phyloP scores from a whole-genome alignment of 1,284 basidiomycete genomes.

The Lentinus polychrous region DNA sequence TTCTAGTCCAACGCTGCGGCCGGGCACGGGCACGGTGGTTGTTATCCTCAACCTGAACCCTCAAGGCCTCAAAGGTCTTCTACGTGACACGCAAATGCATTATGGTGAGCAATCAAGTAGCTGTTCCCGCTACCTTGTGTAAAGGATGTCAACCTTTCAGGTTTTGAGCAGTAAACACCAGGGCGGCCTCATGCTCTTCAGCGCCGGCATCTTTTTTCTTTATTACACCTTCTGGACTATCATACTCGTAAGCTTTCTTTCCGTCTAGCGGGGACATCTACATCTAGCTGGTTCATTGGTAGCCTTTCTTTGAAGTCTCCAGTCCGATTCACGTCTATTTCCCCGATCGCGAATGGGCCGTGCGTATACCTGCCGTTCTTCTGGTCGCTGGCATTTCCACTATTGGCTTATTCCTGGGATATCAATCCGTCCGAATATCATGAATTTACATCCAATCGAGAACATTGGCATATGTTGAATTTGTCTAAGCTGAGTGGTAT shows the following conservation, averaged over 20 bases:
- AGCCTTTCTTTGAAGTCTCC: slow-evolving; percentile 81
- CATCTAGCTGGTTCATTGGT: slow-evolving; percentile 7
- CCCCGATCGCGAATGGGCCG: slow-evolving; percentile 86
- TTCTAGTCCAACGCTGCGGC: too few relatives aligned
- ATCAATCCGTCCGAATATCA: too few relatives aligned
- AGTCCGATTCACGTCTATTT: slow-evolving; percentile 75
- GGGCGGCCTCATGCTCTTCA: slow-evolving; percentile 75
- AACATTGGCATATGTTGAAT: too few relatives aligned
- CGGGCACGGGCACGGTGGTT: too few relatives aligned
- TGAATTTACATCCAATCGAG: too few relatives aligned
- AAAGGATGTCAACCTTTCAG: not conserved
- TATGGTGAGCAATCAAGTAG: too few relatives aligned
- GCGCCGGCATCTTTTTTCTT: slow-evolving; percentile 69
- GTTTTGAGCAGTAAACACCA: slow-evolving; percentile 66
- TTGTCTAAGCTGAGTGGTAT: too few relatives aligned
- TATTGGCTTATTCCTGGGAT: slow-evolving; percentile 65
- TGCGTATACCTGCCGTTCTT: slow-evolving; percentile 78
- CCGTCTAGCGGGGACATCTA: not conserved
- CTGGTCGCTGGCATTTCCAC: slow-evolving; percentile 73
- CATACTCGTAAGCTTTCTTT: slow-evolving; percentile 55
- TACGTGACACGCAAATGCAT: too few relatives aligned
- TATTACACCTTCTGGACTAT: slow-evolving; percentile 93
- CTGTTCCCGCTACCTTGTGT: too few relatives aligned
- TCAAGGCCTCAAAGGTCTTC: too few relatives aligned
- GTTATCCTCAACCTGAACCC: too few relatives aligned